Evolutionary conservation across 768 basidiomycete genomes (phyloP).

Genomic region (Leccinum arenicola): DNA sequence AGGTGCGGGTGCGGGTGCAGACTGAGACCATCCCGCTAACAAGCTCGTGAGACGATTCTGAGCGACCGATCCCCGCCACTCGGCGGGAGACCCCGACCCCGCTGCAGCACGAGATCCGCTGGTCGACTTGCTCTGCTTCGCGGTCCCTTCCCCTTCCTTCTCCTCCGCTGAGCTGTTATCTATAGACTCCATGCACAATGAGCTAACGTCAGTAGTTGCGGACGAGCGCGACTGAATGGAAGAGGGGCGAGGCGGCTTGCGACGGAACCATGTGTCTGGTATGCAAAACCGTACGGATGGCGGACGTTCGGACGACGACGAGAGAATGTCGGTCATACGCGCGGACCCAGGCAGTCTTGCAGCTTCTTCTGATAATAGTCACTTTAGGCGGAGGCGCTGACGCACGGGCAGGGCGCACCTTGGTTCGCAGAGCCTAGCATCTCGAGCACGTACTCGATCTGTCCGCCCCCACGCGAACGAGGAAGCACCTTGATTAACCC

Average conservation of each 20-base stretch:
- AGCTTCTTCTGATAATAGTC: constrained; percentile 5
- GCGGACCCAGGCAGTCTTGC: constrained; percentile 11
- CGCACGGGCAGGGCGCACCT: constrained; percentile 40
- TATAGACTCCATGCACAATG: neutral
- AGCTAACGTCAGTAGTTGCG: constrained; percentile 44
- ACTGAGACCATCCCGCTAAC: constrained; percentile 63
- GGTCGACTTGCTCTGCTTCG: constrained; percentile 43
- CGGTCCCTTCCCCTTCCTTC: constrained; percentile 54
- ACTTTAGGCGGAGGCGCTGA: no score
- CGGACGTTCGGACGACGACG: constrained; percentile 10
- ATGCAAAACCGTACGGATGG: constrained; percentile 59
- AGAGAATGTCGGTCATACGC: constrained; percentile 16
- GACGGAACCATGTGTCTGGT: constrained; percentile 78
- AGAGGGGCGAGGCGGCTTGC: constrained; percentile 54
- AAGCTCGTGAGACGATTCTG: constrained; percentile 62
- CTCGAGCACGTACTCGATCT: constrained; percentile 72
- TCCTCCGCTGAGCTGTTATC: constrained; percentile 30
- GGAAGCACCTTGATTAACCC: constrained; percentile 66
- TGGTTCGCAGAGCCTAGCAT: constrained; percentile 45
- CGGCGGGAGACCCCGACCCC: constrained; percentile 43
- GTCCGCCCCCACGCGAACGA: constrained; percentile 59
- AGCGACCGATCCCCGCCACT: constrained; percentile 53
- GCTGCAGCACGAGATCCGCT: constrained; percentile 19
- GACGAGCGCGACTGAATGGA: constrained; percentile 51
- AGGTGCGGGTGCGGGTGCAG: constrained; percentile 32